Percentiles rank a stretch among this genome's conserved stretches.
These are phyloP conservation scores for Penicillium sp. DNA, from an alignment of 2,329 filamentous ascomycete genomes.

Conservation along the genomic window DNA sequence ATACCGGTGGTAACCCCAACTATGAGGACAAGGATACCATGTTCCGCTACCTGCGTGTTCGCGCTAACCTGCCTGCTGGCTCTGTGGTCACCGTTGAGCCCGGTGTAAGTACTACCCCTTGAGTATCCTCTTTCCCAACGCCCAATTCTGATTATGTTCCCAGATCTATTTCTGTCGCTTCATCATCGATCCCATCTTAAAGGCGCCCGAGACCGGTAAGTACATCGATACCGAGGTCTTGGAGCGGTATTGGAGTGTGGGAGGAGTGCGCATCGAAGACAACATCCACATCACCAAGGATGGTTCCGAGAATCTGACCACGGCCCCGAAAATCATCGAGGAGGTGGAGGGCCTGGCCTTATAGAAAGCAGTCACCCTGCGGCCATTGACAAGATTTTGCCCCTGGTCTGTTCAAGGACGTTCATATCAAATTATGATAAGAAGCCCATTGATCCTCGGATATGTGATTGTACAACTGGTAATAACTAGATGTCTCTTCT, in stretches of 20 bases:
- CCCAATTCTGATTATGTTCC: constrained; percentile 1
- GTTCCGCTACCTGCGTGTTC: constrained; percentile 82
- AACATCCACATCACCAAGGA: constrained; percentile 76
- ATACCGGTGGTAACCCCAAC: constrained; percentile 75
- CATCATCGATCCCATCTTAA: constrained; percentile 78
- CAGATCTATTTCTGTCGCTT: constrained; percentile 88
- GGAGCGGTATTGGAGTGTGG: constrained; percentile 80
- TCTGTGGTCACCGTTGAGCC: constrained; percentile 94
- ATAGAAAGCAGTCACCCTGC: constrained; percentile 10
- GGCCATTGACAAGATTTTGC: neutral
- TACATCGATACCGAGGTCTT: constrained; percentile 75
- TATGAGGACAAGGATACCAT: constrained; percentile 76
- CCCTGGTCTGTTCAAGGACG: neutral
- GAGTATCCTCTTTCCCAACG: neutral
- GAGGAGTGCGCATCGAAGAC: constrained; percentile 91
- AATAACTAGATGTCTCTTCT: constrained; percentile 29
- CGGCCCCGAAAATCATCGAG: constrained; percentile 69
- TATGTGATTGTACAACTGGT: neutral
- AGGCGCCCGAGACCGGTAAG: constrained; percentile 68
- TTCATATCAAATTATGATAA: neutral
- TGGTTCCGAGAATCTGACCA: constrained; percentile 81
- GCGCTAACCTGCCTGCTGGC: constrained; percentile 71
- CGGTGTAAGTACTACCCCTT: constrained; percentile 59
- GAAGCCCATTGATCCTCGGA: neutral
- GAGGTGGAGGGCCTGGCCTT: constrained; percentile 58